A percentile compares a stretch with the other conserved stretches of the same genome.
These are phyloP conservation scores for Quillaja saponaria DNA, from an alignment of 306 rosid genomes.

Conservation along the genomic window DNA sequence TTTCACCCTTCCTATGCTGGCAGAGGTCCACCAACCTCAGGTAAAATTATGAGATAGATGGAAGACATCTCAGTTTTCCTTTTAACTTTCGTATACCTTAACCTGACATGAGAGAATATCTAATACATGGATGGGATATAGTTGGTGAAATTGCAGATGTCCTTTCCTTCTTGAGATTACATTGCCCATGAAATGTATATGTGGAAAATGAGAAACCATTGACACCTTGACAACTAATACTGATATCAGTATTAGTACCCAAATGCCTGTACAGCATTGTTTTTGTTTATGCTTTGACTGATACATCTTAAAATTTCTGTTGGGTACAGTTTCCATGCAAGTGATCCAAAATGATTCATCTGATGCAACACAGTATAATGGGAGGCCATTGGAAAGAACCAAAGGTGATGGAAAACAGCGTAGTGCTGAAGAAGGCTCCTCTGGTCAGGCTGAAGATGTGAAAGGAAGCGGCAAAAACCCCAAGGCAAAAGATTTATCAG, in stretches of 20 bases:
- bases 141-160: neutral
- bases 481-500: constrained; percentile 65
- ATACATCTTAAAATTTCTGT: constrained; percentile 2
- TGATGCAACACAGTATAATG: constrained; percentile 55
- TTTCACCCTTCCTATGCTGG: constrained; percentile 62
- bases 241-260: neutral
- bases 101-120: neutral
- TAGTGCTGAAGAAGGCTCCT: constrained; percentile 64
- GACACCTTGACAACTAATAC: neutral
- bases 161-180: no score
- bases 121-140: neutral
- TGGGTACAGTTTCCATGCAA: constrained; percentile 53
- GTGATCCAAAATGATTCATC: constrained; percentile 49
- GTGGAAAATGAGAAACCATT: no score
- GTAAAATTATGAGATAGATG: constrained; percentile 41
- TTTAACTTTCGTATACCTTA: neutral
- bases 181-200: no score
- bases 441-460: constrained; percentile 65
- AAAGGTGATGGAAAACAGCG: constrained; percentile 76
- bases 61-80: constrained; percentile 14
- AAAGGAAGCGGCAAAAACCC: constrained; percentile 74
- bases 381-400: constrained; percentile 54
- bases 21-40: constrained; percentile 69
- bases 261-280: neutral
- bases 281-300: no score